Percentiles rank a stretch among this genome's conserved stretches.
Conservation (phyloP, 345 rosid species). For the Cardiospermum halicacabum region DNA sequence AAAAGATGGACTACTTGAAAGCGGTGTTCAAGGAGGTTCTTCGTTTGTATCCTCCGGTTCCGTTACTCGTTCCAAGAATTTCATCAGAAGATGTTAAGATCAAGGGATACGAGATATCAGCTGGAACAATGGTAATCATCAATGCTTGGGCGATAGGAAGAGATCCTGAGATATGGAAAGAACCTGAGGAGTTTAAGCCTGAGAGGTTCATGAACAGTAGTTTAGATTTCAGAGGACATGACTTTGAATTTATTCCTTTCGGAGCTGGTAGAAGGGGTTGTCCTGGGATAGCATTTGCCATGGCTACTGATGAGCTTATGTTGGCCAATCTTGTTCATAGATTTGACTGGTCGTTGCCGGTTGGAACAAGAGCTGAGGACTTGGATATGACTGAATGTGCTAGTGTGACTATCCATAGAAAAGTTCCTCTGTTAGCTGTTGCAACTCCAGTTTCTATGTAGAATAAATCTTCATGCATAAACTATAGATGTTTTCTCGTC, state of each 20-base stretch:
- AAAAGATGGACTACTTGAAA: slow-evolving; percentile 22
- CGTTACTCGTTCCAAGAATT: slow-evolving; percentile 26
- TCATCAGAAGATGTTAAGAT: slow-evolving; percentile 26
- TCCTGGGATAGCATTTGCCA: slow-evolving; percentile 26
- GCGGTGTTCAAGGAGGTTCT: slow-evolving; percentile 41
- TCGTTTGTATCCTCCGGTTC: slow-evolving; percentile 35
- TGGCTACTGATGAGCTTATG: slow-evolving; percentile 9
- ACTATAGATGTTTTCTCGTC: neutral
- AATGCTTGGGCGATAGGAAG: slow-evolving; percentile 38
- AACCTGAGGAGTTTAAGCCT: slow-evolving; percentile 29
- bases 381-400: slow-evolving; percentile 26
- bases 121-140: slow-evolving; percentile 19
- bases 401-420: slow-evolving; percentile 25
- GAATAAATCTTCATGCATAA: neutral
- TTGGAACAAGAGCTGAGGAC: slow-evolving; percentile 20
- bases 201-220: slow-evolving; percentile 29
- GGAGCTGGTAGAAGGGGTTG: slow-evolving; percentile 39
- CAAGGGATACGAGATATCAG: slow-evolving; percentile 22
- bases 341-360: slow-evolving; percentile 33
- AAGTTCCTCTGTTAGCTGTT: slow-evolving; percentile 22
- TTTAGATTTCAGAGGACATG: slow-evolving; percentile 28
- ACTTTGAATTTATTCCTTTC: slow-evolving; percentile 34
- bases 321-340: slow-evolving; percentile 27
- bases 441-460: slow-evolving; percentile 15
- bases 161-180: slow-evolving; percentile 25